Evolutionary conservation across 805 yeast species (phyloP), one percentile per base, ranked within the genome.

Genomic region (Yamadazyma sp.): DNA sequence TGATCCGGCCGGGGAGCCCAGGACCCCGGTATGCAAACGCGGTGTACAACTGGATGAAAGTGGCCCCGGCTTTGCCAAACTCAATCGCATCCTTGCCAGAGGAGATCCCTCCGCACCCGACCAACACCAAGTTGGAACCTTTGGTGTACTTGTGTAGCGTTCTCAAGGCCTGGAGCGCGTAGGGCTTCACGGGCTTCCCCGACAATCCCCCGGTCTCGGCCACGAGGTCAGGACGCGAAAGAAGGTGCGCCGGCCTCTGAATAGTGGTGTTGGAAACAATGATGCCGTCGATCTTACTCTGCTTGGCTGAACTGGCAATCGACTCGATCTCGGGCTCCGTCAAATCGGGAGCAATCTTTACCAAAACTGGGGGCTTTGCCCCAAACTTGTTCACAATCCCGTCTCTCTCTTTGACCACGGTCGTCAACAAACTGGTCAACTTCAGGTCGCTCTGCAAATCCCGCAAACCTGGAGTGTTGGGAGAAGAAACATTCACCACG

Each of bases 41-140:
- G 3, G 98, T 90, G 66, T 89, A 88, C 38, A 89, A 59, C 61
- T 91, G 85, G 33, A 91, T 79, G 57, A 81, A 85, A n/a, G 84
- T 74, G 10, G 98, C 98, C 41, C 98, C 98, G 1, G 96, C 95
- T 53, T 78, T 79, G 22, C 93, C 96, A 60, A 82, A 91, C 48
- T 90, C 97, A 33, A 90, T 66, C 0, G 90, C 97, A 56, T 91
- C 98, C 47, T 79, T 71, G 39, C 96, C 98, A 16, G 71, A 64
- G n/a, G 83, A 70, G 49, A 91, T 88, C 48, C 98, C 98, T 40
- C 98, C 98, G 63, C 96, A 89, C 22, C 98, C 98, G 47, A 91
- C 75, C 28, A 91, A 71, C 2, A 89, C 84, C 46, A 89, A 60
- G 37, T 78, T 72, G 1, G 84, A 74, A 44, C 78, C 86, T 52